These are phyloP conservation scores for Pestalotiopsis fici DNA, from an alignment of 2,329 filamentous ascomycete genomes.

Conservation along the genomic window DNA sequence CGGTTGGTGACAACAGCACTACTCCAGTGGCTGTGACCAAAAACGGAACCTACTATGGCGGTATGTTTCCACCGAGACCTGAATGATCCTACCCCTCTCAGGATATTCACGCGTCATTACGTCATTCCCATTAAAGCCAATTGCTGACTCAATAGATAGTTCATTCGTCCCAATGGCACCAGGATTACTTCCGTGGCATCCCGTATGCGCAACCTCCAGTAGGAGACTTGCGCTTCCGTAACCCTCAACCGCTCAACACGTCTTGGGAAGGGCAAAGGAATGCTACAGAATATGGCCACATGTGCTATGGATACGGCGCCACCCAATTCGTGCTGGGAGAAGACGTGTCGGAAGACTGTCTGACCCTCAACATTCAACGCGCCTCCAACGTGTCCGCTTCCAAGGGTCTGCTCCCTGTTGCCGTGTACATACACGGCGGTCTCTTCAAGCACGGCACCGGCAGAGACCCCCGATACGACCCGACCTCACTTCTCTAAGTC, in stretches of 20 bases:
- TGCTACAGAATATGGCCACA: conserved; percentile 34
- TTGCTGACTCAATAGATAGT: too few relatives aligned
- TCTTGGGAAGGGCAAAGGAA: conserved; percentile 37
- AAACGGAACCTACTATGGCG: conserved; percentile 35
- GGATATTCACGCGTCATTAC: too few relatives aligned
- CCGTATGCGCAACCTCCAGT: conserved; percentile 39
- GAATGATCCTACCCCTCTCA: too few relatives aligned
- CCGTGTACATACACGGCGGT: conserved; percentile 28
- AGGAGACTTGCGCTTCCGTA: conserved; percentile 34
- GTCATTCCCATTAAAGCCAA: too few relatives aligned
- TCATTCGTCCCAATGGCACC: conserved; percentile 26
- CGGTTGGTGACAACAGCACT: too few relatives aligned
- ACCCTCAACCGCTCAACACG: conserved; percentile 36
- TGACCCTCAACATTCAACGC: conserved; percentile 41
- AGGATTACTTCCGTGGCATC: conserved; percentile 41
- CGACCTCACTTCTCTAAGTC: conserved; percentile 60
- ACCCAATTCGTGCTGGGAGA: conserved; percentile 40
- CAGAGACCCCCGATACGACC: conserved; percentile 61
- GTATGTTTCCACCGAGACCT: too few relatives aligned
- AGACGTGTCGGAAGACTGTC: conserved; percentile 49
- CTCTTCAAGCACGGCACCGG: conserved; percentile 51
- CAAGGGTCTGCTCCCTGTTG: conserved; percentile 34
- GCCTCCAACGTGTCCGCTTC: conserved; percentile 31
- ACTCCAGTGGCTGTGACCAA: conserved; percentile 20
- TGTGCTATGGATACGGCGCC: conserved; percentile 10